A percentile compares a stretch with the other conserved stretches of the same genome.
Evolutionary conservation across 2,329 filamentous ascomycete genomes (phyloP).

Genomic region (Cadophora malorum): DNA sequence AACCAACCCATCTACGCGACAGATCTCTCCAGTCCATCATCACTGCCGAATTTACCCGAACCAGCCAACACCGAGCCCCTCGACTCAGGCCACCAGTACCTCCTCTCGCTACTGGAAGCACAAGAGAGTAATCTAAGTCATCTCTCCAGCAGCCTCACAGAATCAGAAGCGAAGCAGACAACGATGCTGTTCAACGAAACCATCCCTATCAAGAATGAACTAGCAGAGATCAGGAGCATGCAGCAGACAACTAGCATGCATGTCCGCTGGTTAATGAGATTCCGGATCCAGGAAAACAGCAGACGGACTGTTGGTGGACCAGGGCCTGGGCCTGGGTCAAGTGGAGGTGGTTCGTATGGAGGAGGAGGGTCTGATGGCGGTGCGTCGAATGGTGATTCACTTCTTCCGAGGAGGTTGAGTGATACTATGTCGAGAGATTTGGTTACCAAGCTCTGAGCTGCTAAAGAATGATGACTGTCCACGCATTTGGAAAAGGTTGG

Average conservation of each 20-base stretch:
- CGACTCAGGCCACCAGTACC: conserved; percentile 52
- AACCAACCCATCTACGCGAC: conserved; percentile 38
- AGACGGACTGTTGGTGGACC: conserved; percentile 32
- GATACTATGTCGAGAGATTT: conserved; percentile 27
- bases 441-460: conserved; percentile 28
- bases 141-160: conserved; percentile 61
- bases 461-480: neutral
- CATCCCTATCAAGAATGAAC: conserved; percentile 65
- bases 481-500: neutral
- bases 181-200: conserved; percentile 68
- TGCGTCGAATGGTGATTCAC: conserved; percentile 20
- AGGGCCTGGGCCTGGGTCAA: conserved; percentile 19
- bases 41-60: conserved; percentile 41
- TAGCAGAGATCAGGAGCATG: conserved; percentile 55
- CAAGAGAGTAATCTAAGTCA: conserved; percentile 63
- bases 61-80: conserved; percentile 34
- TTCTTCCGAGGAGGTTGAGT: conserved; percentile 25
- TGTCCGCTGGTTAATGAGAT: conserved; percentile 46
- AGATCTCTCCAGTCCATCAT: conserved; percentile 34
- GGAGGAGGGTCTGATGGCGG: conserved; percentile 4
- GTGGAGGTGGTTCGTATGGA: conserved; percentile 30
- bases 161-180: conserved; percentile 65
- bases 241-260: conserved; percentile 46
- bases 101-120: conserved; percentile 55
- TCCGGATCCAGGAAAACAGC: conserved; percentile 44